A percentile compares a stretch with the other conserved stretches of the same genome.
Evolutionary conservation across 495 filamentous ascomycete species (phyloP).

Genomic region (Penicillium odoratum): DNA sequence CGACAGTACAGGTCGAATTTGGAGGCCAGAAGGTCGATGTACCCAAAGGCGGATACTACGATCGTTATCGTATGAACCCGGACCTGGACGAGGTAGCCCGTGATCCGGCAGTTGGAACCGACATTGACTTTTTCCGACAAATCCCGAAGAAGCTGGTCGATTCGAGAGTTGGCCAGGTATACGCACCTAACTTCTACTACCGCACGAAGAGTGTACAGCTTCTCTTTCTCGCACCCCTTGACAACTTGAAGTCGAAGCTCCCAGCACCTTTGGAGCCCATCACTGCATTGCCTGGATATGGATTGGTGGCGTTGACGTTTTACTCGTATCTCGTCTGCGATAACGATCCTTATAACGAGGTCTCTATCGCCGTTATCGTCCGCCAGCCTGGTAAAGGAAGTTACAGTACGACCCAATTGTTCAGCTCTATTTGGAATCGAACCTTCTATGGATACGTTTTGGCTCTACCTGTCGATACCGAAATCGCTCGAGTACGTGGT

Average conservation of each 20-base stretch:
- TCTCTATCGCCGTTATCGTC: constrained; percentile 14
- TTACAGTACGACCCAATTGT: constrained; percentile 14
- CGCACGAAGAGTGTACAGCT: constrained; percentile 15
- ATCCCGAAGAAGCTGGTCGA: no score
- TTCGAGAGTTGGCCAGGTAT: no score
- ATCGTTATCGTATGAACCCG: constrained; percentile 19
- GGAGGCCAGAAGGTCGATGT: constrained; percentile 18
- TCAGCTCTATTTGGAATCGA: constrained; percentile 16
- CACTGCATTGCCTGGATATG: constrained; percentile 12
- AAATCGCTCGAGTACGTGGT: constrained; percentile 15
- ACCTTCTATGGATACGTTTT: constrained; percentile 16
- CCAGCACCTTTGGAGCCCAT: constrained; percentile 17
- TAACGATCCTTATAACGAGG: constrained; percentile 18
- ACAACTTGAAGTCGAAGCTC: constrained; percentile 9
- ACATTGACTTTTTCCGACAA: constrained; percentile 6
- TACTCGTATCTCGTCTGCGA: constrained; percentile 16
- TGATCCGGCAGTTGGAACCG: constrained; percentile 8
- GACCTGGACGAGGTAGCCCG: constrained; percentile 15
- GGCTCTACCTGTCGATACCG: constrained; percentile 16
- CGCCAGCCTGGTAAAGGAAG: constrained; percentile 13
- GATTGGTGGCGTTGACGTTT: constrained; percentile 14
- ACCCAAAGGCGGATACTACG: constrained; percentile 16
- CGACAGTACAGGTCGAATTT: constrained; percentile 14
- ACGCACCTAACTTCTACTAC: no score
- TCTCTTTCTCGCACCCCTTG: constrained; percentile 10